A percentile compares a stretch with the other conserved stretches of the same genome.
These are phyloP conservation scores for Beta macrorhiza DNA, from an alignment of 179 eudicot species.

Conservation along the genomic window DNA sequence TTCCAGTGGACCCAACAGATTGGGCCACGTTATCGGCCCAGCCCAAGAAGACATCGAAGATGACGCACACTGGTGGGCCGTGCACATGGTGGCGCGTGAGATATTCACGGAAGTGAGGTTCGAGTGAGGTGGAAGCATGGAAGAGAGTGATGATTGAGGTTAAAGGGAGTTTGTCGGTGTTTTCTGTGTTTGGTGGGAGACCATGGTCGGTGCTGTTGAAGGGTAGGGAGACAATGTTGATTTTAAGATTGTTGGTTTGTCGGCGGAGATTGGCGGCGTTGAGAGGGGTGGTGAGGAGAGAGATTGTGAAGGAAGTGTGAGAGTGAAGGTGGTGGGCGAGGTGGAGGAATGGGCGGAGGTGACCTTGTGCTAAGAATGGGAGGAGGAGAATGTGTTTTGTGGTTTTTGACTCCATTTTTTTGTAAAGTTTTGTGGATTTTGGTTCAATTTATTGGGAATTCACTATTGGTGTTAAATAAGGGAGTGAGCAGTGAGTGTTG, in stretches of 20 bases:
- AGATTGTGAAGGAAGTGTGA: conserved; percentile 33
- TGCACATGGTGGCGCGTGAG: conserved; percentile 26
- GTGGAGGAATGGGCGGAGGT: conserved; percentile 54
- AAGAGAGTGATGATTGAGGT: conserved; percentile 38
- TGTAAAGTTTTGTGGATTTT: too few species aligned
- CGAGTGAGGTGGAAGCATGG: conserved; percentile 45
- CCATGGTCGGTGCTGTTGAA: conserved; percentile 47
- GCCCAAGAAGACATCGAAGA: conserved; percentile 61
- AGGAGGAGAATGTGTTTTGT: conserved; percentile 47
- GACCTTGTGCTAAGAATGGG: conserved; percentile 66
- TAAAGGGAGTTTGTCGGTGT: conserved; percentile 32
- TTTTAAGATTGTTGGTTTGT: not conserved
- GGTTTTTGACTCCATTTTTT: conserved; percentile 21
- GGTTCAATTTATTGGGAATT: too few species aligned
- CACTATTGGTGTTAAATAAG: too few species aligned
- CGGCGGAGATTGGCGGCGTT: conserved; percentile 42
- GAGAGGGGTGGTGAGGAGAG: conserved; percentile 55
- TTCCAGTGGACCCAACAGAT: conserved; percentile 29
- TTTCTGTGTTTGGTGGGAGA: conserved; percentile 44
- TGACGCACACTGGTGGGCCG: conserved; percentile 54
- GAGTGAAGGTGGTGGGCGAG: conserved; percentile 39
- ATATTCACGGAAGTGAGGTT: conserved; percentile 32
- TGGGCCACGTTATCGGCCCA: conserved; percentile 61
- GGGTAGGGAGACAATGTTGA: conserved; percentile 47
- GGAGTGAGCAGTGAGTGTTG: too few species aligned